Evolutionary conservation across 495 filamentous ascomycete species (phyloP).

Genomic region (Trichoderma gamsii): DNA sequence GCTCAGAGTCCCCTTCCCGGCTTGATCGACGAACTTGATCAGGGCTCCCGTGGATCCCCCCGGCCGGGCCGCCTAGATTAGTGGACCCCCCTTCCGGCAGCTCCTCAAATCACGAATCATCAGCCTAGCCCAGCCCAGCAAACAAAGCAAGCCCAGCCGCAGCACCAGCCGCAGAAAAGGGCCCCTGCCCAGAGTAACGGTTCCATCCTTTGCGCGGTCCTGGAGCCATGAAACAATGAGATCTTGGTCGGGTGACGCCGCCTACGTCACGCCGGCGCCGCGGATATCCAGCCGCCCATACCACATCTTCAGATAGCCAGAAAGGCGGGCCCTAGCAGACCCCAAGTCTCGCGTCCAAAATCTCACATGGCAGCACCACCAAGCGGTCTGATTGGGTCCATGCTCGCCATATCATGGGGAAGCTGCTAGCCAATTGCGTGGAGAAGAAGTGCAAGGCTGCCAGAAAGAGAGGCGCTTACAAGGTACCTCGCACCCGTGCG

Average conservation of each 20-base stretch:
- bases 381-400: not conserved
- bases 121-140: not conserved
- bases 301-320: slow-evolving; percentile 2
- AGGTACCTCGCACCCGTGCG: not conserved
- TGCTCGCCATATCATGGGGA: not conserved
- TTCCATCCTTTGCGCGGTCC: not conserved
- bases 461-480: not conserved
- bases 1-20: not conserved
- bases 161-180: not conserved
- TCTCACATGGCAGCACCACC: slow-evolving; percentile 6
- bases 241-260: slow-evolving; percentile 11
- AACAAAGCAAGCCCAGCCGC: not conserved
- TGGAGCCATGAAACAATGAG: not conserved
- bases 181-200: not conserved
- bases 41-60: not conserved
- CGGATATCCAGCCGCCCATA: not conserved
- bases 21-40: not conserved
- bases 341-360: slow-evolving; percentile 11
- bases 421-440: not conserved
- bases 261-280: slow-evolving; percentile 10
- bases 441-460: slow-evolving; percentile 6
- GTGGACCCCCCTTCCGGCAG: not conserved
- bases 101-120: not conserved
- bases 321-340: not conserved
- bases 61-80: not conserved